Evolutionary conservation across 768 basidiomycete genomes (phyloP).

Genomic region (Kwoniella bestiolae): DNA sequence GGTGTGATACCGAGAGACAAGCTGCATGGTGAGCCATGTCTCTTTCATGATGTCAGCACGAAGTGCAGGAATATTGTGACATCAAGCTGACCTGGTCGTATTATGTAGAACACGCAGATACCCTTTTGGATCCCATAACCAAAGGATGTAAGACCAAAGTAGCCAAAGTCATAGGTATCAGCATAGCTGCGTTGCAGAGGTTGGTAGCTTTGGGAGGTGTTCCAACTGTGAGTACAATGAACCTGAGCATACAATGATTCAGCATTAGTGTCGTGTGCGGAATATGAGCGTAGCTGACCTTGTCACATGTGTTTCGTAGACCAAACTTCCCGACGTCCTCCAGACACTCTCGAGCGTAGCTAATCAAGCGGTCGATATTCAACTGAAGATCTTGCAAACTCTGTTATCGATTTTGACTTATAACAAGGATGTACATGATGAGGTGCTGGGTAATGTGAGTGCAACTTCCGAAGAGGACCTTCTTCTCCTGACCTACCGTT

Average conservation of each 20-base stretch:
- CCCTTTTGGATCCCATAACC: slow-evolving; percentile 82
- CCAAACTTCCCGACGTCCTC: slow-evolving; percentile 77
- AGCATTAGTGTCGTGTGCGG: too few relatives aligned
- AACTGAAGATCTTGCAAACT: slow-evolving; percentile 89
- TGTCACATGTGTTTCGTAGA: slow-evolving; percentile 61
- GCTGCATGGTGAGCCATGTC: slow-evolving; percentile 24
- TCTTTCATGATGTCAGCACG: too few relatives aligned
- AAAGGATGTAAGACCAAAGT: slow-evolving; percentile 93
- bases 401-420: slow-evolving; percentile 88
- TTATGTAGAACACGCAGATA: slow-evolving; percentile 67
- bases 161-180: slow-evolving; percentile 90
- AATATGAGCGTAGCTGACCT: too few relatives aligned
- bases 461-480: too few relatives aligned
- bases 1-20: slow-evolving; percentile 25
- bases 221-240: slow-evolving; percentile 59
- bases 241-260: too few relatives aligned
- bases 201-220: slow-evolving; percentile 86
- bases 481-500: too few relatives aligned
- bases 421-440: slow-evolving; percentile 79
- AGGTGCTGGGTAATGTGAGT: slow-evolving; percentile 77
- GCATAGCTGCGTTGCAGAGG: slow-evolving; percentile 85
- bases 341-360: slow-evolving; percentile 83
- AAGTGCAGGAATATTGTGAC: too few relatives aligned
- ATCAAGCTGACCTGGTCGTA: background rate
- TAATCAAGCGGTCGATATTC: slow-evolving; percentile 94